phyloP scores from a whole-genome alignment of 306 rosid species.

The Vicia faba region DNA sequence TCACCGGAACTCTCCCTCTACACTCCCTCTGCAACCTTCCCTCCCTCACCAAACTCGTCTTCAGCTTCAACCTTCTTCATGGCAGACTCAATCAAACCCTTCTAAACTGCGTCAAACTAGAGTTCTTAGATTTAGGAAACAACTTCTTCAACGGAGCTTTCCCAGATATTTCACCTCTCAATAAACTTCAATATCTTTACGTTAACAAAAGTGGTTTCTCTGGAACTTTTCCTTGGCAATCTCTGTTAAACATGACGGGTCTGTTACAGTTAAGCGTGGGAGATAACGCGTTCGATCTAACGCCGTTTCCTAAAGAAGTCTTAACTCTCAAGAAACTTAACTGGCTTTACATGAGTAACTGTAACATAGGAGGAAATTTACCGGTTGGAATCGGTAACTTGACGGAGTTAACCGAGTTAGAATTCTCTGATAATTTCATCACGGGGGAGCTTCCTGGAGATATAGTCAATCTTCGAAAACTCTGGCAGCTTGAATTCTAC shows the following conservation, averaged over 20 bases:
- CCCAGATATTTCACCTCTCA: slow-evolving; percentile 62
- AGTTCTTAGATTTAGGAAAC: slow-evolving; percentile 70
- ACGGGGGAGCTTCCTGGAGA: slow-evolving; percentile 71
- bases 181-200: slow-evolving; percentile 49
- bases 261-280: slow-evolving; percentile 69
- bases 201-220: slow-evolving; percentile 67
- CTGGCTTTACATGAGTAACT: slow-evolving; percentile 67
- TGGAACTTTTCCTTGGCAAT: slow-evolving; percentile 77
- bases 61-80: slow-evolving; percentile 58
- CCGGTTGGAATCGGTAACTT: slow-evolving; percentile 74
- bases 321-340: slow-evolving; percentile 50
- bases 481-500: slow-evolving; percentile 75
- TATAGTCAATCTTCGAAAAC: slow-evolving; percentile 65
- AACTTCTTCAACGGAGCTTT: slow-evolving; percentile 60
- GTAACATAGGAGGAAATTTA: slow-evolving; percentile 61
- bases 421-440: slow-evolving; percentile 56
- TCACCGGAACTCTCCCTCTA: slow-evolving; percentile 64
- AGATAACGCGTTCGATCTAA: slow-evolving; percentile 60
- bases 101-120: slow-evolving; percentile 59
- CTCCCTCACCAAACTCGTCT: slow-evolving; percentile 55
- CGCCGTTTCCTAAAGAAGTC: slow-evolving; percentile 57
- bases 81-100: slow-evolving; percentile 50
- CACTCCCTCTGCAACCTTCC: slow-evolving; percentile 65
- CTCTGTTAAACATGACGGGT: slow-evolving; percentile 51
- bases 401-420: slow-evolving; percentile 58